Evolutionary conservation across 2,329 filamentous ascomycete genomes (phyloP).

Genomic region (Pezicula neosporulosa): DNA sequence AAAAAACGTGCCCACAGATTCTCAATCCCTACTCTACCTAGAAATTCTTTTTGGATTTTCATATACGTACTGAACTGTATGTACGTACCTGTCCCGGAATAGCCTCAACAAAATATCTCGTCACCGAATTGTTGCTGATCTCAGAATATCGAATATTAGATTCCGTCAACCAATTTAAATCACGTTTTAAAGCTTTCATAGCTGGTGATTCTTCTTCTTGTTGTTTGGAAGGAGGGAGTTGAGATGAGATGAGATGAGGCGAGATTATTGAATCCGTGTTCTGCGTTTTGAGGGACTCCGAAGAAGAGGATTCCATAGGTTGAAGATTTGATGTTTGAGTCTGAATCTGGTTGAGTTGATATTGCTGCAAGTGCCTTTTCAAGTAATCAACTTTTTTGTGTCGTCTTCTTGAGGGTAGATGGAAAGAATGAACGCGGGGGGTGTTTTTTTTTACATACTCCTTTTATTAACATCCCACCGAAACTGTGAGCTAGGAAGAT

Average conservation of each 20-base stretch:
- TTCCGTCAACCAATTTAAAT: neutral
- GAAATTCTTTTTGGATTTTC: too few species aligned
- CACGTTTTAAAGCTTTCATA: neutral
- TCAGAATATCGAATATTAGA: neutral
- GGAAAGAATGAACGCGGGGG: too few species aligned
- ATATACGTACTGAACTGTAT: too few species aligned
- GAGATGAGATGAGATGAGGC: too few species aligned
- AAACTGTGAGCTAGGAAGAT: conserved; percentile 8
- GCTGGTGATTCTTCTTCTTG: neutral
- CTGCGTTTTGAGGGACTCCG: neutral
- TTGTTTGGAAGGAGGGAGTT: neutral
- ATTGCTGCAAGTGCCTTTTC: too few species aligned
- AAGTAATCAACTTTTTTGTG: too few species aligned
- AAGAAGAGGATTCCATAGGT: conserved; percentile 1
- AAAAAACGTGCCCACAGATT: too few species aligned
- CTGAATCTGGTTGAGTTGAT: too few species aligned
- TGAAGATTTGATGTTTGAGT: neutral
- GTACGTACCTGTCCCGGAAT: too few species aligned
- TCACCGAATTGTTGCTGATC: neutral
- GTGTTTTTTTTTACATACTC: conserved; percentile 2
- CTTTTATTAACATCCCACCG: conserved; percentile 4
- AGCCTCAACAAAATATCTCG: too few species aligned
- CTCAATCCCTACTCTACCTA: too few species aligned
- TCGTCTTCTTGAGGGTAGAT: too few species aligned
- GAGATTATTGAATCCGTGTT: neutral